Evolutionary conservation across 176 grass and related monocot species (phyloP).

Genomic region (Oryza meridionalis): DNA sequence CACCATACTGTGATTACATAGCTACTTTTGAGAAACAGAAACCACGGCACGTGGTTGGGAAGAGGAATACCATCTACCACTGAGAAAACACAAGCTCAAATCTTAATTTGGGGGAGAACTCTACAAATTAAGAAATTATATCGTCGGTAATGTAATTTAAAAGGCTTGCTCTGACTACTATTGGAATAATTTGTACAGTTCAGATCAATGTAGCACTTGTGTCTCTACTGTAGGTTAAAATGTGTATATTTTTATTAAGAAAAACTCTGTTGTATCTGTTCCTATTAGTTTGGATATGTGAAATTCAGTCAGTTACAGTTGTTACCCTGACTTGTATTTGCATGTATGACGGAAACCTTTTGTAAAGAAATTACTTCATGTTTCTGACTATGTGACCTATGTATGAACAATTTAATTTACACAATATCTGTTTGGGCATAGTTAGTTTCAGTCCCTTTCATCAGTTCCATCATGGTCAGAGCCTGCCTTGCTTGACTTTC

Average conservation of each 20-base stretch:
- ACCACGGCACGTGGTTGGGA: not conserved
- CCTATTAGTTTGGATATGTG: conserved; percentile 3
- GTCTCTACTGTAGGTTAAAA: not conserved
- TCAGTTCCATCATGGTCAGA: not conserved
- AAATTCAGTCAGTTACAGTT: not conserved
- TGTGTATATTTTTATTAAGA: not conserved
- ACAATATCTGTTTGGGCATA: not conserved
- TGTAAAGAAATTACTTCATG: not conserved
- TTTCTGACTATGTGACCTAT: too few species aligned
- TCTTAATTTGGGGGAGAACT: not conserved
- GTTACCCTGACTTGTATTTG: not conserved
- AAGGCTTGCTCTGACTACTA: not conserved
- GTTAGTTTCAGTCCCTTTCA: not conserved
- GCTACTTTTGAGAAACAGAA: conserved; percentile 28
- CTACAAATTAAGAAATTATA: not conserved
- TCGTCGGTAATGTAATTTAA: not conserved
- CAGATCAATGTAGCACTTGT: not conserved
- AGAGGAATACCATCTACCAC: conserved; percentile 8
- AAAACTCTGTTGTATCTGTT: not conserved
- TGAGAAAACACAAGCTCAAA: not conserved
- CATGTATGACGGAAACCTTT: not conserved
- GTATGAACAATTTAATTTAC: too few species aligned
- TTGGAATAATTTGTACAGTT: not conserved
- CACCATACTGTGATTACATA: conserved; percentile 16
- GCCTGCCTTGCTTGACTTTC: conserved; percentile 14